Evolutionary conservation across 2,329 filamentous ascomycete genomes (phyloP).

Genomic region (Escovopsis sp.): DNA sequence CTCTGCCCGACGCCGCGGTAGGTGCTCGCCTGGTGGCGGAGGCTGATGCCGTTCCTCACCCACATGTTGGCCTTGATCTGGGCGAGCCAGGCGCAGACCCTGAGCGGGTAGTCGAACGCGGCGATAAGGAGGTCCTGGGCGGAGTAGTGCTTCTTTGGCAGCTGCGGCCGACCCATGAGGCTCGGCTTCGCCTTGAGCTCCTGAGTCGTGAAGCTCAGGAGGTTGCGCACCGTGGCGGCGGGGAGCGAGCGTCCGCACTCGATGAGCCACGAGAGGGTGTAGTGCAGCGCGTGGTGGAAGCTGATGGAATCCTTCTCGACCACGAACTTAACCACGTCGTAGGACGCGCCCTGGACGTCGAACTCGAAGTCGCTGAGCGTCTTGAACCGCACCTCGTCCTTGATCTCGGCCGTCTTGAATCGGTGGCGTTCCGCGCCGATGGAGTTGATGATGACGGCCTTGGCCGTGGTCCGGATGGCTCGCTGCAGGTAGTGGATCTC

Average conservation of each 20-base stretch:
- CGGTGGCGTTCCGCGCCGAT: constrained; percentile 75
- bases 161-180: constrained; percentile 42
- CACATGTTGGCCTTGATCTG: constrained; percentile 99
- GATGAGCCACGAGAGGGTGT: constrained; percentile 88
- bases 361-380: constrained; percentile 65
- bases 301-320: constrained; percentile 86
- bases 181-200: constrained; percentile 52
- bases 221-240: constrained; percentile 45
- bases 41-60: constrained; percentile 92
- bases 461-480: constrained; percentile 61
- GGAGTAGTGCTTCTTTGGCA: constrained; percentile 40
- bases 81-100: constrained; percentile 89
- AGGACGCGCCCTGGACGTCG: constrained; percentile 39
- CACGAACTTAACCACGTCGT: constrained; percentile 68
- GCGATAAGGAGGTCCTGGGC: constrained; percentile 72
- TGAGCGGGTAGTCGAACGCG: constrained; percentile 81
- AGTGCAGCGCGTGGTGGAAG: constrained; percentile 94
- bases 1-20: constrained; percentile 81
- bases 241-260: constrained; percentile 72
- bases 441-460: constrained; percentile 76
- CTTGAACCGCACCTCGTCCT: constrained; percentile 74
- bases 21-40: constrained; percentile 86
- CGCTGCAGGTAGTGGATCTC: constrained; percentile 50
- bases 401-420: constrained; percentile 78
- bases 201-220: constrained; percentile 57